phyloP scores from a whole-genome alignment of 352 stramenopile genomes.

The Discostella stelligera region DNA sequence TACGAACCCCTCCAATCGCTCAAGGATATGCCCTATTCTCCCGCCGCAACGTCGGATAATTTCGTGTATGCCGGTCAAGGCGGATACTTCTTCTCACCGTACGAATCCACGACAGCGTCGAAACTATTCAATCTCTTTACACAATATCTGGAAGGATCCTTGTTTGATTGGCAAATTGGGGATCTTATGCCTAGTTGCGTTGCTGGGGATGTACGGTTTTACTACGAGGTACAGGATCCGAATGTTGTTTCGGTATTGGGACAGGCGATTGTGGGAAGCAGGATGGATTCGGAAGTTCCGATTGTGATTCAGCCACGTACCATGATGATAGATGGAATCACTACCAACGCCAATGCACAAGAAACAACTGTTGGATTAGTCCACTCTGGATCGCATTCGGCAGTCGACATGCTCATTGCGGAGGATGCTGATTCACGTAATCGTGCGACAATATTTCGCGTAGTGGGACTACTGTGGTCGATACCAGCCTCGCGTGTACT shows the following conservation, averaged over 20 bases:
- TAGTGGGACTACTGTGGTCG: conserved; percentile 39
- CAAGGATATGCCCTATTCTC: conserved; percentile 12
- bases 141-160: conserved; percentile 49
- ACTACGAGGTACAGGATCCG: conserved; percentile 42
- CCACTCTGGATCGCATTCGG: conserved; percentile 30
- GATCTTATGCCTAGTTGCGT: conserved; percentile 41
- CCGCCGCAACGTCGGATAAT: conserved; percentile 29
- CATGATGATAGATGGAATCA: conserved; percentile 5
- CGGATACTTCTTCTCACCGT: conserved; percentile 48
- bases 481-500: conserved; percentile 30
- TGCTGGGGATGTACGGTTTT: conserved; percentile 35
- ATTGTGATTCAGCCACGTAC: conserved; percentile 20
- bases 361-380: conserved; percentile 32
- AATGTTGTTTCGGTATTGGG: conserved; percentile 32
- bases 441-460: conserved; percentile 22
- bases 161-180: conserved; percentile 49
- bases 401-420: conserved; percentile 30
- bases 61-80: conserved; percentile 51
- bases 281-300: neutral
- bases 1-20: conserved; percentile 40
- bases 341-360: neutral
- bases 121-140: conserved; percentile 49
- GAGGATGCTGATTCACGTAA: conserved; percentile 35
- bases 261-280: neutral
- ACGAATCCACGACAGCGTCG: conserved; percentile 16